These are phyloP conservation scores for Leccinum imitatum DNA, from an alignment of 768 basidiomycete species.

Conservation along the genomic window DNA sequence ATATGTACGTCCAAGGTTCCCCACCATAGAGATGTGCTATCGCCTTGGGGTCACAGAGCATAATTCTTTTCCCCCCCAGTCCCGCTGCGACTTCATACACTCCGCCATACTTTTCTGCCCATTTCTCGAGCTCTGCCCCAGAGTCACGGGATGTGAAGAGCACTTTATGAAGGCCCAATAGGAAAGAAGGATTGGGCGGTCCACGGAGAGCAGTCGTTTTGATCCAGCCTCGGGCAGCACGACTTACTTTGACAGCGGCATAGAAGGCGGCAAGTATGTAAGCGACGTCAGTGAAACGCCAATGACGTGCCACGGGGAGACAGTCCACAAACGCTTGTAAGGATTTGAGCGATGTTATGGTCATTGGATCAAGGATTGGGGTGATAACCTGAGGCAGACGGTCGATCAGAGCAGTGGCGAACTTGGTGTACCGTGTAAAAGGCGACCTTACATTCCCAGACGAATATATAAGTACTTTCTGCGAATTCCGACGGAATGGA, in stretches of 20 bases:
- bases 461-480: neutral
- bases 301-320: neutral
- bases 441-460: neutral
- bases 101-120: slow-evolving; percentile 49
- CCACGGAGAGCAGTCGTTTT: slow-evolving; percentile 26
- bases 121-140: slow-evolving; percentile 41
- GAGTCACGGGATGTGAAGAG: slow-evolving; percentile 20
- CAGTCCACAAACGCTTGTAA: neutral
- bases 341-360: neutral
- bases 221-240: slow-evolving; percentile 1
- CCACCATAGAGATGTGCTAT: slow-evolving; percentile 48
- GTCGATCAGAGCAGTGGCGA: neutral
- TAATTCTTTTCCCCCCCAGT: slow-evolving; percentile 35
- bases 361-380: slow-evolving; percentile 1
- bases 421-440: neutral
- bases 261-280: slow-evolving; percentile 9
- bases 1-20: slow-evolving; percentile 43
- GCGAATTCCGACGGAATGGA: neutral
- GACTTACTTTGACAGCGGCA: slow-evolving; percentile 7
- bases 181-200: slow-evolving; percentile 16
- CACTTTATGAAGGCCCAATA: slow-evolving; percentile 17
- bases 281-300: slow-evolving; percentile 1
- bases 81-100: slow-evolving; percentile 41
- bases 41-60: slow-evolving; percentile 50
- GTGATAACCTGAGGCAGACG: neutral